phyloP scores from a whole-genome alignment of 768 basidiomycete genomes.

The Pisolithus orientalis region DNA sequence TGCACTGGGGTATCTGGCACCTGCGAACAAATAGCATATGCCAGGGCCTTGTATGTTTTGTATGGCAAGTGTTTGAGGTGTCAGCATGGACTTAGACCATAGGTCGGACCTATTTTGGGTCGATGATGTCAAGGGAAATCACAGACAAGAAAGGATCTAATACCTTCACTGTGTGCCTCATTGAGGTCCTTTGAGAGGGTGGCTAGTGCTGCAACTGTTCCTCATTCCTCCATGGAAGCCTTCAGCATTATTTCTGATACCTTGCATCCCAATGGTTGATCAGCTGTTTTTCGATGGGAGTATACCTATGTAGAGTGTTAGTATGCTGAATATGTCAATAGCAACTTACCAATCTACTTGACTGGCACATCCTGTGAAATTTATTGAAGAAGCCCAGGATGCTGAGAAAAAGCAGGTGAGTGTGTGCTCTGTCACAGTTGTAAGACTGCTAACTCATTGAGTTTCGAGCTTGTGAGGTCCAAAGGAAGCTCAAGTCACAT shows the following conservation, averaged over 20 bases:
- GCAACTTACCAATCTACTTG: constrained; percentile 59
- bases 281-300: background rate
- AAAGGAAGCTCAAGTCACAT: too few species aligned
- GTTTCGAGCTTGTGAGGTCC: too few species aligned
- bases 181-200: constrained; percentile 17
- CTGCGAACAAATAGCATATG: background rate
- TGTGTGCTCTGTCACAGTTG: too few species aligned
- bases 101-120: background rate
- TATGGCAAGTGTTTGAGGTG: background rate
- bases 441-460: too few species aligned
- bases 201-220: constrained; percentile 14
- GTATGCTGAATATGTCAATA: background rate
- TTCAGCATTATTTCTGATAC: background rate
- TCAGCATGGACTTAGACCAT: background rate
- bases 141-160: background rate
- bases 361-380: constrained; percentile 56
- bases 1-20: background rate
- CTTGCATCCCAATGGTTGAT: background rate
- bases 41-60: background rate
- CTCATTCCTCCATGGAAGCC: constrained; percentile 17
- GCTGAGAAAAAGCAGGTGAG: too few species aligned
- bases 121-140: background rate
- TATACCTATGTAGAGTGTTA: background rate
- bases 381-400: too few species aligned
- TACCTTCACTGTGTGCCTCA: constrained; percentile 14